These are phyloP conservation scores for Limonium bicolor DNA, from an alignment of 148 eudicot genomes.

Conservation along the genomic window DNA sequence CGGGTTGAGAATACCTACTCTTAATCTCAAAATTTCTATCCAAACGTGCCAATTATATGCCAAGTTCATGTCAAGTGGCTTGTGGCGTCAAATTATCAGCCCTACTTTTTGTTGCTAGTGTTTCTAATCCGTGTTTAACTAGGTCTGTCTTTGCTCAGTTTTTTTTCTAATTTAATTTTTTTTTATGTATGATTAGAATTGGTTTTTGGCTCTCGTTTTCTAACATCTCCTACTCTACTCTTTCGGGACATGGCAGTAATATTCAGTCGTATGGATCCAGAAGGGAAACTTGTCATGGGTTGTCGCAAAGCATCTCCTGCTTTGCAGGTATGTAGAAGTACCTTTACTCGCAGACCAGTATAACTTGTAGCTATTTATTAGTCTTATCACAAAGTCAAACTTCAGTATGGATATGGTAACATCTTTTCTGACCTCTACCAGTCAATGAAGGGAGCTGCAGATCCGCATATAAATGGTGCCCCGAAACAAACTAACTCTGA, in stretches of 20 bases:
- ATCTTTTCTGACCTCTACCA: slow-evolving; percentile 9
- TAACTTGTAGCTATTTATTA: background rate
- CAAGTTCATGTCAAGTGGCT: no score
- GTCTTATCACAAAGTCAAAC: background rate
- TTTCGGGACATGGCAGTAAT: slow-evolving; percentile 54
- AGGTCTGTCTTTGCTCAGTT: no score
- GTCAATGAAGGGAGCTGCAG: slow-evolving; percentile 45
- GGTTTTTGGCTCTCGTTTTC: no score
- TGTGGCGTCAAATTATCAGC: no score
- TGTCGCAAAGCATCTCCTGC: slow-evolving; percentile 54
- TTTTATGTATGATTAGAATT: no score
- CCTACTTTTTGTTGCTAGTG: no score
- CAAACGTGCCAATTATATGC: no score
- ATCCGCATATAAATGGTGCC: slow-evolving; percentile 29
- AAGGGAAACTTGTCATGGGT: slow-evolving; percentile 88
- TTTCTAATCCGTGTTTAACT: no score
- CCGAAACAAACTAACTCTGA: slow-evolving; percentile 32
- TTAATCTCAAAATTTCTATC: no score
- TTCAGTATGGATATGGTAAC: background rate
- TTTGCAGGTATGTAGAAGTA: slow-evolving; percentile 32
- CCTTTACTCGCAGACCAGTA: background rate
- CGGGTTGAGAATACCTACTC: no score
- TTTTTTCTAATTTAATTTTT: no score
- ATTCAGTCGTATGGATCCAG: slow-evolving; percentile 92
- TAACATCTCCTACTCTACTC: no score